Conservation (phyloP, 2,329 filamentous ascomycete genomes). For the Cordyceps tenuipes region DNA sequence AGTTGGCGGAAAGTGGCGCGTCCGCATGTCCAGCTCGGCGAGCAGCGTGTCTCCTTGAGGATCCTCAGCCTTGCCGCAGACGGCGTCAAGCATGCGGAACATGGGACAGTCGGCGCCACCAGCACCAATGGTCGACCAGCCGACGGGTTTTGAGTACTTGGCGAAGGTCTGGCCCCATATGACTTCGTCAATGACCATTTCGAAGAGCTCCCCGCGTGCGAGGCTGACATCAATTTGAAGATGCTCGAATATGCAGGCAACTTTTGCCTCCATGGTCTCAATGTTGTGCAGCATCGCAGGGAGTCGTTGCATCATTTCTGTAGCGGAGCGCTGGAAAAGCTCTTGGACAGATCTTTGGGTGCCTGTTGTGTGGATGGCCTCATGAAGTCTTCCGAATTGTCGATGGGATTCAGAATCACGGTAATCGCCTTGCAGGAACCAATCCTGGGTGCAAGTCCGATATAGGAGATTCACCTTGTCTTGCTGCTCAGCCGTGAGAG, state of each 20-base stretch:
- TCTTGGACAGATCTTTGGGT: background rate
- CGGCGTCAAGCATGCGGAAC: conserved; percentile 1
- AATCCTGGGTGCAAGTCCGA: background rate
- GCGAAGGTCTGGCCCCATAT: conserved; percentile 2
- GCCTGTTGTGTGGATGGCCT: background rate
- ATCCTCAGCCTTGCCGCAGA: conserved; percentile 1
- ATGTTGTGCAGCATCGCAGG: background rate
- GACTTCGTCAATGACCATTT: background rate
- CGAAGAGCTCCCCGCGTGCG: background rate
- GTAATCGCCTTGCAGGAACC: background rate
- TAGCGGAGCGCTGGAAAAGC: background rate
- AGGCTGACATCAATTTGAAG: background rate
- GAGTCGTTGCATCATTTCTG: background rate
- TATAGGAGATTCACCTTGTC: background rate
- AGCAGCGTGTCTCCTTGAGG: background rate
- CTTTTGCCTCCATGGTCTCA: background rate
- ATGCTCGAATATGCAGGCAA: background rate
- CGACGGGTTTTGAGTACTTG: background rate
- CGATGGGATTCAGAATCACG: background rate
- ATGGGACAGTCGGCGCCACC: conserved; percentile 6
- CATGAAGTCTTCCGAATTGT: background rate
- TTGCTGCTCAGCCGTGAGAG: background rate
- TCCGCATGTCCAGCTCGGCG: background rate
- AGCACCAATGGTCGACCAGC: background rate
- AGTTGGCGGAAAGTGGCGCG: background rate